These are phyloP conservation scores for Hylodesmum podocarpum DNA, from an alignment of 306 rosid genomes.

Conservation along the genomic window DNA sequence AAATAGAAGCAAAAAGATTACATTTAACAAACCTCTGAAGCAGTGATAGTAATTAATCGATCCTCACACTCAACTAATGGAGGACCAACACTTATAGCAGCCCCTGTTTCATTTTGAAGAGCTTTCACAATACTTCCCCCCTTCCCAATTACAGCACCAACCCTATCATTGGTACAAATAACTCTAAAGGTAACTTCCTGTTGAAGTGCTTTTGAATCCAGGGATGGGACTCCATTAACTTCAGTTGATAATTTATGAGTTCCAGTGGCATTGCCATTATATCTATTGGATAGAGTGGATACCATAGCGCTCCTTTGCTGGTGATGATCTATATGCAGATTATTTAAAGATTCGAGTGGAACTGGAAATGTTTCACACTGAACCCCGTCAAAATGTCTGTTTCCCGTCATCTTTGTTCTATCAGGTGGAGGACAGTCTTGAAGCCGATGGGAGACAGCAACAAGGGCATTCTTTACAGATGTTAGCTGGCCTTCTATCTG, in stretches of 20 bases:
- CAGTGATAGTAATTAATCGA: slow-evolving; percentile 63
- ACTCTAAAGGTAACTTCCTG: slow-evolving; percentile 69
- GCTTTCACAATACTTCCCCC: slow-evolving; percentile 72
- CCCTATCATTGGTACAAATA: slow-evolving; percentile 65
- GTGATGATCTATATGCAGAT: slow-evolving; percentile 44
- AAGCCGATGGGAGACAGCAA: slow-evolving; percentile 75
- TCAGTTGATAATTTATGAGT: slow-evolving; percentile 52
- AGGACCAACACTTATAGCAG: slow-evolving; percentile 65
- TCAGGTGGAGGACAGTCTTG: slow-evolving; percentile 62
- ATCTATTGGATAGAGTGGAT: slow-evolving; percentile 43
- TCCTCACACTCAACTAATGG: slow-evolving; percentile 70
- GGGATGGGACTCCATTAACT: slow-evolving; percentile 45
- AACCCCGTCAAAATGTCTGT: slow-evolving; percentile 58
- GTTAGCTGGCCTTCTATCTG: slow-evolving; percentile 84
- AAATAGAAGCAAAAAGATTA: slow-evolving; percentile 20
- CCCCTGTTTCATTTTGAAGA: slow-evolving; percentile 82
- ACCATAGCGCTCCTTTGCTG: slow-evolving; percentile 45
- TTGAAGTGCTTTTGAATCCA: slow-evolving; percentile 38
- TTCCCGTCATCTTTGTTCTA: slow-evolving; percentile 52
- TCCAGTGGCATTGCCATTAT: slow-evolving; percentile 49
- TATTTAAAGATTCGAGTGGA: slow-evolving; percentile 37
- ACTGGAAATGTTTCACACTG: slow-evolving; percentile 32
- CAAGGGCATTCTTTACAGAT: slow-evolving; percentile 77
- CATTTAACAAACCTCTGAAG: slow-evolving; percentile 70
- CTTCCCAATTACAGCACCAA: slow-evolving; percentile 87